Evolutionary conservation across 164 flowering plant species (phyloP), one percentile per base, ranked within the genome.

Genomic region (Umbilicus rupestris): DNA sequence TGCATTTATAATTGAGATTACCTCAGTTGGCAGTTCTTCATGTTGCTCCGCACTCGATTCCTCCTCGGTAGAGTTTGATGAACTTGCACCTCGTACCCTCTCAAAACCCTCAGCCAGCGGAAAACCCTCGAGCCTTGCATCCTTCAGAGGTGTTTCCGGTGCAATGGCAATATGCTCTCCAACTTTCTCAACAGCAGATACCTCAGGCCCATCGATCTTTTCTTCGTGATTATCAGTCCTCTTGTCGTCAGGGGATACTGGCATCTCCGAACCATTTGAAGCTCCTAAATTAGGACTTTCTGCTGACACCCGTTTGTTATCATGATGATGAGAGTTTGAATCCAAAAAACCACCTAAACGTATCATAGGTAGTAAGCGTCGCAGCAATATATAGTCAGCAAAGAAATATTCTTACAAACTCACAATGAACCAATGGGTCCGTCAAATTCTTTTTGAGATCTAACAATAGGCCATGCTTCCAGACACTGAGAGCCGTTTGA

Each of bases 381-480:
- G 60, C 33, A 12, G 29, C 60, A 55, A 26, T 14, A 16, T 28
- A 14, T 17, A 55, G 19, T 20, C 52, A 55, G 60, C 60, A 55
- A 55, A 55, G 60, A 28, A 55, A 55, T 16, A 5, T 28, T 26
- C 60, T 55, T 33, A 55, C n/a, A 55, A 55, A 30, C 60, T 55
- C 33, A 55, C 60, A 55, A 3, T 14, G 31, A 55, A 55, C 28
- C 33, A 55, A 10, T 29, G 60, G 19, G 33, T 22, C 33, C 60
- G 33, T 55, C 14, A 55, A 55, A 28, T 55, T 55, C 19, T 55
- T 55, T 29, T 55, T 55, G 31, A 55, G 60, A 55, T 55, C 60
- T 26, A 28, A 26, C 10, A 50, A 6, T 55, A 55, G 29, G 7
- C 17, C 60, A 55, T 55, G 33, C 33, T 28, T 55, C 60, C 60